Conservation (phyloP, 169 alveolate genomes). For the Plasmodium knowlesi region DNA sequence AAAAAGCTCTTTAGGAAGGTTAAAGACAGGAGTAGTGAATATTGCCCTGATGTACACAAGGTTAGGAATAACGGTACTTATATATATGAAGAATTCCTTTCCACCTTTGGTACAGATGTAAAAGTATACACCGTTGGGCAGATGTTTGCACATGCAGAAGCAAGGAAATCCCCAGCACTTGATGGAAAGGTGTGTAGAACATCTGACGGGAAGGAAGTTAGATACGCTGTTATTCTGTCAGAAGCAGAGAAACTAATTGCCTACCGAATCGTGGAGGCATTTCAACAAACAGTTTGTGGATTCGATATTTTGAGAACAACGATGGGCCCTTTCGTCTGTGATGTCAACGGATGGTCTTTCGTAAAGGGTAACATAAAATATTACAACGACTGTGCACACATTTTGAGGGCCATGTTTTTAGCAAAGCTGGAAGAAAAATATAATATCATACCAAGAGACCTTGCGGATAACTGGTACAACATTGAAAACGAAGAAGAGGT, state of each 20-base stretch:
- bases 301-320: conserved; percentile 94
- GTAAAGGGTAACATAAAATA: conserved; percentile 95
- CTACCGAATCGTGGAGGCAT: conserved; percentile 92
- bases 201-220: conserved; percentile 95
- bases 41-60: conserved; percentile 85
- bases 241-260: conserved; percentile 95
- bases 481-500: conserved; percentile 80
- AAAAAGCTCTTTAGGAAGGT: conserved; percentile 90
- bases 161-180: conserved; percentile 96
- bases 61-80: conserved; percentile 94
- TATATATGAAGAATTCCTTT: conserved; percentile 94
- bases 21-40: conserved; percentile 89
- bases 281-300: conserved; percentile 94
- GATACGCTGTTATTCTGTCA: conserved; percentile 96
- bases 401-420: conserved; percentile 83
- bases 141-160: conserved; percentile 98
- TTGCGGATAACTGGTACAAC: conserved; percentile 78
- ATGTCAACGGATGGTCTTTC: conserved; percentile 98
- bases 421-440: conserved; percentile 82
- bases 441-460: conserved; percentile 78
- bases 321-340: conserved; percentile 95
- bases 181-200: conserved; percentile 93
- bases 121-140: conserved; percentile 98
- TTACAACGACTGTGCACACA: conserved; percentile 94
- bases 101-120: conserved; percentile 98